Base-by-base conservation (phyloP, 225 moss, liverwort and hornwort genomes). In the Marchantia polymorpha region DNA sequence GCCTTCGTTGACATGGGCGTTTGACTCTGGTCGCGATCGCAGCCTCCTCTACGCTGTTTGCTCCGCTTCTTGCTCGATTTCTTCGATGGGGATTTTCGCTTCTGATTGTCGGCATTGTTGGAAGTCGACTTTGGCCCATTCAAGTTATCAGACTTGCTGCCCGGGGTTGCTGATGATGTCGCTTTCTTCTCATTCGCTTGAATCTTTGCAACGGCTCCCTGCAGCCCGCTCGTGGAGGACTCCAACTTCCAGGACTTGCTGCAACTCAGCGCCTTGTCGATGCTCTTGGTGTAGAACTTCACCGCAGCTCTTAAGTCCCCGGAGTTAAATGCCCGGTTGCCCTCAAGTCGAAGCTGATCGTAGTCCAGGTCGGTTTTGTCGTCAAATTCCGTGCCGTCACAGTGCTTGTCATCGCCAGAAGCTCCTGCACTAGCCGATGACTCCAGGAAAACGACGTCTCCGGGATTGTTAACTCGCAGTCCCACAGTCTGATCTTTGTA, bases 381-480 rank as follows among this genome's bases (percentile, higher is more conserved):
- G 76, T 39, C 63, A 60, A 69, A 31, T 20, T 60, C 49, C 39
- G 83, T 26, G 12, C 17, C 19, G 31, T 26, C 17, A 13, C 19
- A 1, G 12, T 12, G 19, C 15, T 69, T 19, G 6, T 46, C 39
- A 66, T 66, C 65, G 27, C 25, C 22, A 8, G 65, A 27, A 27
- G 65, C 65, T 26, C 26, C 29, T 30, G 26, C 10, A 31, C 66
- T 67, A 12, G 27, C 23, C 8, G 71, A 70, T 12, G 84, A 47
- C 16, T 67, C 64, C 12, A 67, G 8, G 47, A 78, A 73, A 20
- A 85, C 78, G 7, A 85, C 78, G 69, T 85, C 85, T 67, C 81
- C 85, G 0, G 85, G 85, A 56, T 85, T 82, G 68, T 85, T 82
- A 59, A 85, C 85, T 48, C 85, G 74, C 11, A 85, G 74, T 14